Evolutionary conservation across 345 rosid species (phyloP).

Genomic region (Pistacia vera): DNA sequence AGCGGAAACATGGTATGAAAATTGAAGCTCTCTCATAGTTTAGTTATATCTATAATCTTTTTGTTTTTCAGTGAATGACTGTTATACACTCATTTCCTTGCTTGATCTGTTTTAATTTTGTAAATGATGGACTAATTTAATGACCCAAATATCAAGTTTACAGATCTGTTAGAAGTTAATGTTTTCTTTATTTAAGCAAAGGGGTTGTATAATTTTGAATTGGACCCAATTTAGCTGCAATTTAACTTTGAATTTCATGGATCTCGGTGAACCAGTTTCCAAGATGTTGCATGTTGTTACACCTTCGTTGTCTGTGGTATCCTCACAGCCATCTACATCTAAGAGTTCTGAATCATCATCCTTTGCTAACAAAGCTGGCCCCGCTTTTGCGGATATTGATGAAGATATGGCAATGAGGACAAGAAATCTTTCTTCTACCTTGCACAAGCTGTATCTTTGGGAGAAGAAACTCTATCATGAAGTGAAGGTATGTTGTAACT

Average conservation of each 20-base stretch:
- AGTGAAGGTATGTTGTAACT: slow-evolving; percentile 69
- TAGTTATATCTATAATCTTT: background rate
- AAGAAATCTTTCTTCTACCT: slow-evolving; percentile 81
- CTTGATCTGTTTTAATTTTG: slow-evolving; percentile 24
- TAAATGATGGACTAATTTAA: background rate
- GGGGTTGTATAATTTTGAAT: slow-evolving; percentile 9
- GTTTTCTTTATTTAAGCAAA: background rate
- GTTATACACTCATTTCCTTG: background rate
- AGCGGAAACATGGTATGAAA: slow-evolving; percentile 70
- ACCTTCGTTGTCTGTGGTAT: slow-evolving; percentile 51
- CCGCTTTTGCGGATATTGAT: slow-evolving; percentile 49
- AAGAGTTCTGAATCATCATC: slow-evolving; percentile 43
- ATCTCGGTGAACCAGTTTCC: slow-evolving; percentile 42
- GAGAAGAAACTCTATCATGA: slow-evolving; percentile 92
- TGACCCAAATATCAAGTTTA: background rate
- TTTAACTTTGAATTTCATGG: slow-evolving; percentile 21
- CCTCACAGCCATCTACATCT: slow-evolving; percentile 66
- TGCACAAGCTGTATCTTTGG: slow-evolving; percentile 87
- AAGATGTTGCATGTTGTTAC: slow-evolving; percentile 69
- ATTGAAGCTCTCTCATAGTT: background rate
- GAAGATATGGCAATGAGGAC: slow-evolving; percentile 76
- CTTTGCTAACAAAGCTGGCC: slow-evolving; percentile 38
- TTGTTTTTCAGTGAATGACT: background rate
- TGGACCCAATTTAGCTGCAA: slow-evolving; percentile 15
- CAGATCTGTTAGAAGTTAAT: background rate